These are phyloP conservation scores for Candida frijolesensis DNA, from an alignment of 1,139 yeast species.

Conservation along the genomic window DNA sequence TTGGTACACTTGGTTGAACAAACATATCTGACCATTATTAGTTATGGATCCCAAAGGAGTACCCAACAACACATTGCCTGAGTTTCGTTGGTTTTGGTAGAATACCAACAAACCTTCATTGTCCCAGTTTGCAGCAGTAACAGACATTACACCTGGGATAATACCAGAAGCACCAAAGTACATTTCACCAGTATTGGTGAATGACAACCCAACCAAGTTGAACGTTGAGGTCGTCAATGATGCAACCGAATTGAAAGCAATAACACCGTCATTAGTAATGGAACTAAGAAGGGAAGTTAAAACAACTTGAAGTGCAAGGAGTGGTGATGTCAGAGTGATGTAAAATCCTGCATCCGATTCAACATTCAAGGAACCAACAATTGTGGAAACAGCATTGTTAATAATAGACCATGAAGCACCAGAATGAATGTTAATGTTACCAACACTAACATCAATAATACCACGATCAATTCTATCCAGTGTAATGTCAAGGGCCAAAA, in stretches of 20 bases:
- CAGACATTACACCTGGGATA: constrained; percentile 22
- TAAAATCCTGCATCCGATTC: constrained; percentile 27
- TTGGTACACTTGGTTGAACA: constrained; percentile 22
- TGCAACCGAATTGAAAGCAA: constrained; percentile 23
- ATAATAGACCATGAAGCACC: constrained; percentile 27
- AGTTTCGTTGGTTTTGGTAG: constrained; percentile 20
- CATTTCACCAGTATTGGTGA: constrained; percentile 29
- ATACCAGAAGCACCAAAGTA: constrained; percentile 26
- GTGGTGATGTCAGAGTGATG: constrained; percentile 12
- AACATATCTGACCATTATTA: constrained; percentile 32
- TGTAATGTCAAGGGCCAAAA: no score
- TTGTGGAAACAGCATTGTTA: constrained; percentile 25
- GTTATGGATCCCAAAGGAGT: constrained; percentile 19
- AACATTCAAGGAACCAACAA: constrained; percentile 23
- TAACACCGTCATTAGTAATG: constrained; percentile 22
- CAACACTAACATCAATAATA: no score
- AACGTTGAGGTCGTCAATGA: constrained; percentile 21
- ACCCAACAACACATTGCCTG: constrained; percentile 24
- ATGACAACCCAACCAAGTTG: constrained; percentile 20
- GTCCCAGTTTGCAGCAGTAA: constrained; percentile 24
- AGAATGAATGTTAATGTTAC: no score
- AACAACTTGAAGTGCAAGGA: constrained; percentile 15
- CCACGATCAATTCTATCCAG: no score
- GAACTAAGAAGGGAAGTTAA: constrained; percentile 13
- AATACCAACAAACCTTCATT: no score